Base-by-base conservation (phyloP, 257 asterid species). In the Gentiana straminea region DNA sequence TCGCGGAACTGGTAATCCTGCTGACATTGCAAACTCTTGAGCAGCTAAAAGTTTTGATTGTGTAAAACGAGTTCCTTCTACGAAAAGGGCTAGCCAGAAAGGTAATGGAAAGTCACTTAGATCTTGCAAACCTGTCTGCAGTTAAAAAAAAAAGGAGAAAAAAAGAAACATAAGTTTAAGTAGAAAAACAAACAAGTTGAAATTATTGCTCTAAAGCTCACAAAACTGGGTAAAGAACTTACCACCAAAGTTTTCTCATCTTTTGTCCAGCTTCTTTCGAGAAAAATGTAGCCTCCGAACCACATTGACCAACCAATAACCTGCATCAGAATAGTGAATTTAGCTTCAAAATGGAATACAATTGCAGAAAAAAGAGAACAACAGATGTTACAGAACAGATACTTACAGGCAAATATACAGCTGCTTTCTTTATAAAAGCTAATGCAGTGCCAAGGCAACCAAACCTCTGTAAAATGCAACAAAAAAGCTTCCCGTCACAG, bases 271-370 rank as follows among this genome's bases (percentile, higher is more conserved):
- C 66, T 70, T 66, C 94, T 80, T 69, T 82, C 81, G 43, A 85
- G 79, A 74, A 77, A 80, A 62, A 85, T 72, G 65, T 62, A 78
- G 61, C 78, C 80, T 52, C 92, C 61, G 73, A 85, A 85, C 92
- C 92, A 82, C 94, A 85, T 85, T 43, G 92, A 81, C 94, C 94
- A 85, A 62, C 94, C 94, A 69, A 85, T 65, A 59, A 85, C 89
- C 95, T 80, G 84, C 49, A 52, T 8, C 33, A 50, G 5, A 7
- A n/a, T 24, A 11, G 13, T 11, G 48, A 44, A 43, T 33, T 49
- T 11, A 61, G 24, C 24, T 24, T 24, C 24, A 24, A 24, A 24
- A 24, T 24, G 24, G 24, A 24, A 24, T 24, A 24, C 24, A 24
- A 24, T 41, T 41, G 46, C 46, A 5, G 46, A 41, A 41, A 13